A percentile compares a stretch with the other conserved stretches of the same genome.
phyloP scores from a whole-genome alignment of 2,329 filamentous ascomycete species.

The Alternaria sp. region DNA sequence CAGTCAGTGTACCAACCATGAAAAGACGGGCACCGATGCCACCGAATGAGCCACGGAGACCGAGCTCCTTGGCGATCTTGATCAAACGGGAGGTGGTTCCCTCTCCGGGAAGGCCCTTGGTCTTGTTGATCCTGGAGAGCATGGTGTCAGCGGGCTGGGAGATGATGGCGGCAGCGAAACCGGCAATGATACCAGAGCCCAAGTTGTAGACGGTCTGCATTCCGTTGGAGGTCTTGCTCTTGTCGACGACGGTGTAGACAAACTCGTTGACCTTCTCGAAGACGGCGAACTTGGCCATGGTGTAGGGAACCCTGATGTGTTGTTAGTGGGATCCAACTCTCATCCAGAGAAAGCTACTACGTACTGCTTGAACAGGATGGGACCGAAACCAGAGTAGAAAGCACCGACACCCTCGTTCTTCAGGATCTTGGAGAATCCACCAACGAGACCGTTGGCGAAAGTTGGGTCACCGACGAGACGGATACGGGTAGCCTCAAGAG shows the following conservation, averaged over 20 bases:
- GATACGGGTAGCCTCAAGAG: conserved; percentile 91
- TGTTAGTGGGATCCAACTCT: conserved; percentile 27
- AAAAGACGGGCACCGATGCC: conserved; percentile 83
- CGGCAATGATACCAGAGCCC: conserved; percentile 82
- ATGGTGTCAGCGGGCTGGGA: conserved; percentile 93
- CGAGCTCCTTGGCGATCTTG: conserved; percentile 89
- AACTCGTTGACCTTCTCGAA: conserved; percentile 86
- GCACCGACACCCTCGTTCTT: conserved; percentile 83
- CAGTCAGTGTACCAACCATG: conserved; percentile 69
- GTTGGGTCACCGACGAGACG: conserved; percentile 88
- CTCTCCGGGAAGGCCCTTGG: conserved; percentile 85
- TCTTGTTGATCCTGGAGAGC: conserved; percentile 97
- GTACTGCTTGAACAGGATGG: conserved; percentile 57
- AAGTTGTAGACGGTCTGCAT: conserved; percentile 84
- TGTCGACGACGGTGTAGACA: conserved; percentile 74
- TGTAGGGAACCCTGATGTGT: conserved; percentile 78
- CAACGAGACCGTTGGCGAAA: conserved; percentile 80
- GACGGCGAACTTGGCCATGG: conserved; percentile 94
- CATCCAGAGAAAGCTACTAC: conserved; percentile 16
- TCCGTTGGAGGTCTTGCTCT: conserved; percentile 71
- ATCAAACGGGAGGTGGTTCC: conserved; percentile 80
- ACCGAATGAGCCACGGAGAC: conserved; percentile 77
- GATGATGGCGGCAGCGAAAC: conserved; percentile 86
- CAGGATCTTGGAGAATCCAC: conserved; percentile 83
- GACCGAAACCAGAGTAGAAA: conserved; percentile 90